Percentiles rank a stretch among this genome's conserved stretches.
Evolutionary conservation across 2,329 filamentous ascomycete genomes (phyloP).

Genomic region (Cordyceps fumosorosea): DNA sequence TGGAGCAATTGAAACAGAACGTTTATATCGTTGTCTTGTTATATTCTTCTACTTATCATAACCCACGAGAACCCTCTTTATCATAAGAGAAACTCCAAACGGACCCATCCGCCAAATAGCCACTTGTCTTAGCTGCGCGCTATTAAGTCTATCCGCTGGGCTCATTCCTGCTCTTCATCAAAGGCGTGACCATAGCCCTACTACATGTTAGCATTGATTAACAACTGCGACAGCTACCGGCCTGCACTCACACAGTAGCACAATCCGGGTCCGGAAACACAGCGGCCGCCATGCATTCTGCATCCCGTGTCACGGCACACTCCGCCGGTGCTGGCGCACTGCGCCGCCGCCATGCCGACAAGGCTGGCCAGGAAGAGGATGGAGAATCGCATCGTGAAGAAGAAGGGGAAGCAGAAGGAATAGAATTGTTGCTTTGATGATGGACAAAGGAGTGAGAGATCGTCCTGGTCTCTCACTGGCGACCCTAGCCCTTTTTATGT

Average conservation of each 20-base stretch:
- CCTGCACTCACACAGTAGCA: neutral
- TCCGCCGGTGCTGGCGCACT: neutral
- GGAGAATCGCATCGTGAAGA: neutral
- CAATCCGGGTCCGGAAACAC: neutral
- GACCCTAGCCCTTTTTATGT: neutral
- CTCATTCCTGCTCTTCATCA: neutral
- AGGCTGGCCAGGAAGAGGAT: neutral
- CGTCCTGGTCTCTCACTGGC: neutral
- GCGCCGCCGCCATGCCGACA: neutral
- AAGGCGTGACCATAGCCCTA: neutral
- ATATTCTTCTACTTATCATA: too few species aligned
- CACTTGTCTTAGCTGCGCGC: neutral
- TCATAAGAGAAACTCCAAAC: neutral
- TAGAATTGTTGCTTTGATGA: neutral
- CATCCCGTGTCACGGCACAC: neutral
- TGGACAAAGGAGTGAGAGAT: neutral
- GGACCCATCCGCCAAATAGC: neutral
- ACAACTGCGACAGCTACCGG: neutral
- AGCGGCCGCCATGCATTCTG: neutral
- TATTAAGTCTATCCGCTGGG: neutral
- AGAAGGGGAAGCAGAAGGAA: neutral
- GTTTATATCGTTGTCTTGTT: too few species aligned
- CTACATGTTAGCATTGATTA: neutral
- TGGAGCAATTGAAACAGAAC: too few species aligned
- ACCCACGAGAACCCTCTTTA: too few species aligned